Base-by-base conservation (phyloP, 106 monocot genomes). In the Phalaenopsis aphrodite region DNA sequence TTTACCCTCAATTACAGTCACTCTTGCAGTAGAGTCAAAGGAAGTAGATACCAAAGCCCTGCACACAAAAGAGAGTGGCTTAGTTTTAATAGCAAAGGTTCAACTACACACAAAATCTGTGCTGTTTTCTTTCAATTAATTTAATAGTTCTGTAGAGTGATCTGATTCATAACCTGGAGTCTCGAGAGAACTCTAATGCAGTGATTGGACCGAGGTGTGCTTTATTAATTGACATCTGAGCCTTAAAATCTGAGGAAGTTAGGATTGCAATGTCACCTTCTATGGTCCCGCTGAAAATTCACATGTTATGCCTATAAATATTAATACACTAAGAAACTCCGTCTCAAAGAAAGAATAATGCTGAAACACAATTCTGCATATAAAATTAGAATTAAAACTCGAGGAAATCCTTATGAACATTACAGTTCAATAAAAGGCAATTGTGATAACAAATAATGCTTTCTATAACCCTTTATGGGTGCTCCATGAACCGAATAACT, bases 201-300 rank as follows among this genome's bases (percentile, higher is more conserved):
- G 95, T 95, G 47, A 95, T 85, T 52, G 87, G 79, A 36, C 92
- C 95, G 42, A 92, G 87, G 80, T 95, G 92, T 78, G 95, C 95
- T 67, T 89, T 93, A 67, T 88, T 95, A 75, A 93, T 87, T 30
- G 65, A 77, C 46, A 49, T 82, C 73, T 80, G 82, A 37, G 78
- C 68, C 78, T 75, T 82, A 87, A 90, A 75, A 74, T 86, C 79
- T 37, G 83, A 81, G 37, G 88, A 86, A 64, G 72, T 76, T 14
- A 87, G 3, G 3, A 93, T 79, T 45, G 81, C 42, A 77, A 93
- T 79, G 52, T 87, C 80, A 58, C 95, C 95, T 83, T 95, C 95
- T 39, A 85, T 78, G 36, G 92, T 93, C 30, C 95, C 95, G 45
- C 95, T 95, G 82, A 5, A 85, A 23, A 57, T 46, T 41, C n/a